Conservation (phyloP, 1,284 basidiomycete genomes). For the Coniophora puteana region DNA sequence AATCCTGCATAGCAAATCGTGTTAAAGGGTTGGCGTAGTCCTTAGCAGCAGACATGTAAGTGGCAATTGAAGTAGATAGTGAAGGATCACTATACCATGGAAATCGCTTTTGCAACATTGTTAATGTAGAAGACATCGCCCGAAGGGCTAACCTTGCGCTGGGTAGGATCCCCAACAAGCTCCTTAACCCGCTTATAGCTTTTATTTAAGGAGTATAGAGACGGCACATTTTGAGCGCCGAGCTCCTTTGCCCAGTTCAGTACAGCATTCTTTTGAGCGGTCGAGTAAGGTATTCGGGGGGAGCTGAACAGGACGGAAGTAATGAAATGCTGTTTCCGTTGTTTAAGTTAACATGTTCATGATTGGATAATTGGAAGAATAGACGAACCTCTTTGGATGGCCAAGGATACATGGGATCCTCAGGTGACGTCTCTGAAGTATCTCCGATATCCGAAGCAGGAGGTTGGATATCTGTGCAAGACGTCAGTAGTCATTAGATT, state of each 20-base stretch:
- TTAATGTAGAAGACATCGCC: conserved; percentile 28
- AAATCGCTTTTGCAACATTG: conserved; percentile 17
- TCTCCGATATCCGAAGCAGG: no score
- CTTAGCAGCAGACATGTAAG: conserved; percentile 11
- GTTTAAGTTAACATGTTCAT: no score
- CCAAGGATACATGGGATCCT: neutral
- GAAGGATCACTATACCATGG: conserved; percentile 12
- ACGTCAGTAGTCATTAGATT: no score
- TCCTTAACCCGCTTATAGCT: conserved; percentile 8
- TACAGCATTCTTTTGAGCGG: conserved; percentile 23
- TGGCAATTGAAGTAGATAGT: neutral
- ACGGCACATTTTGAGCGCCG: conserved; percentile 22
- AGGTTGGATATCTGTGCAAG: no score
- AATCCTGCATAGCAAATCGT: conserved; percentile 19
- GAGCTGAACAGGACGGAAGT: conserved; percentile 24
- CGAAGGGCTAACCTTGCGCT: conserved; percentile 9
- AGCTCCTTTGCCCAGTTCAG: conserved; percentile 24
- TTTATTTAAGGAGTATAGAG: conserved; percentile 15
- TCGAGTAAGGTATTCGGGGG: conserved; percentile 22
- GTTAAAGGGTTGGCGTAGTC: conserved; percentile 27
- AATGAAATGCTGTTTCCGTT: conserved; percentile 12
- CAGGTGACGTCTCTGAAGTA: no score
- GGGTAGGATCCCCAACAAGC: conserved; percentile 17
- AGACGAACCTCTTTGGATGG: neutral
- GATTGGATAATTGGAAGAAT: no score